A percentile compares a stretch with the other conserved stretches of the same genome.
Conservation (phyloP, 1,284 basidiomycete genomes). For the Ceraceosorus guamensis region DNA sequence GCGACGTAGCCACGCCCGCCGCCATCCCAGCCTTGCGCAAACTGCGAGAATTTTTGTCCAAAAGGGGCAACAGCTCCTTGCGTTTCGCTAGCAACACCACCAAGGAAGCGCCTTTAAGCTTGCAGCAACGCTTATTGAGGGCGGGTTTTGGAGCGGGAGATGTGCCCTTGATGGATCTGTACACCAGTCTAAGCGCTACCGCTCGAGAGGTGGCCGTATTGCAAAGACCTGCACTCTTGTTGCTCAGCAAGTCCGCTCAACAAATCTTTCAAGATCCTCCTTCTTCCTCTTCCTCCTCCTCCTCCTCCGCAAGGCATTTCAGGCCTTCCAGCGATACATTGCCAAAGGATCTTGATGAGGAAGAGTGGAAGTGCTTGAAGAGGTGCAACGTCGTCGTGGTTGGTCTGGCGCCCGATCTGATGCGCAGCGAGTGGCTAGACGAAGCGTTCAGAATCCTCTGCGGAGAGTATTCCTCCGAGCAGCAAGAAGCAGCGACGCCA, state of each 20-base stretch:
- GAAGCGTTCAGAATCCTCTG: slow-evolving; percentile 61
- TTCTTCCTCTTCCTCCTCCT: background rate
- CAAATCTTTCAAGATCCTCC: background rate
- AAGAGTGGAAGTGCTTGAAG: slow-evolving; percentile 6
- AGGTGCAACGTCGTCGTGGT: slow-evolving; percentile 62
- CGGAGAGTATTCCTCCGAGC: slow-evolving; percentile 10
- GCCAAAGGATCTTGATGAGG: slow-evolving; percentile 3
- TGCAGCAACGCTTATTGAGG: background rate
- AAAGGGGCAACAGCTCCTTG: background rate
- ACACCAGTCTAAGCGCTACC: slow-evolving; percentile 2
- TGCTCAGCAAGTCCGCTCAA: slow-evolving; percentile 2
- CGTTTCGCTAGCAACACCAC: slow-evolving; percentile 12
- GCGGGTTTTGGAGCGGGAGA: background rate
- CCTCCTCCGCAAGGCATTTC: background rate
- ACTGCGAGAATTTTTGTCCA: slow-evolving; percentile 40
- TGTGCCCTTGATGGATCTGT: background rate
- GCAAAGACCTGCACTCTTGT: background rate
- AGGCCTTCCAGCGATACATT: background rate
- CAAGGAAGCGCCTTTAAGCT: slow-evolving; percentile 16
- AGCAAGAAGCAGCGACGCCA: slow-evolving; percentile 11
- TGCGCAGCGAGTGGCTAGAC: slow-evolving; percentile 56
- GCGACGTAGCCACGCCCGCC: slow-evolving; percentile 53
- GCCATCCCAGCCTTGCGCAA: slow-evolving; percentile 56
- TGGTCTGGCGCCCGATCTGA: slow-evolving; percentile 57
- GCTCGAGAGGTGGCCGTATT: background rate